Evolutionary conservation across 768 basidiomycete species (phyloP), one percentile per base, ranked within the genome.

Genomic region (Serendipita sp.): DNA sequence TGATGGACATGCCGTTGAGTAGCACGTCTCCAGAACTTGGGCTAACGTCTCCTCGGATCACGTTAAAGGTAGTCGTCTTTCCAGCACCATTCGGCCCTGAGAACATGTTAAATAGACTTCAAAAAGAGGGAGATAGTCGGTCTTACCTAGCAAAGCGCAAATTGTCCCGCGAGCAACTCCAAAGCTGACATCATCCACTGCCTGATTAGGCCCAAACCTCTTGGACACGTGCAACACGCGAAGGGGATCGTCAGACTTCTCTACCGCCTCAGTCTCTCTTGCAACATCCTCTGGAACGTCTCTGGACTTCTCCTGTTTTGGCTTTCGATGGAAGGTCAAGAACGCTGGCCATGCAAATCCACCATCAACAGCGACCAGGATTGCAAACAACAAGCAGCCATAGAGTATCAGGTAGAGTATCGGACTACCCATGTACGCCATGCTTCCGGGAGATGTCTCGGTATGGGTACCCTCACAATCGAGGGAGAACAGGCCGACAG

Each of bases 41-140:
- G 32, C 81, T 71, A 35, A 86, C 75, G 68, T 88, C 83, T 0
- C 86, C 86, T 30, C 86, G 84, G 66, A 91, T 89, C 70, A 88
- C 72, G 28, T 88, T 87, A 73, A 90, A 88, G 0, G 84, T 85
- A 0, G 89, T 89, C 10, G 86, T 89, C 73, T 90, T 90, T 0
- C 89, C 88, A 45, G 58, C 54, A 35, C 8, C 48, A 51, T 51
- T 51, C 8, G 48, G 48, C 30, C 48, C 48, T 51, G 48, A 51
- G 48, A 51, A 16, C 8, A 8, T n/a, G n/a, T 18, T 8, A 51
- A 18, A 7, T 51, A 51, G 45, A 46, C 18, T 46, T 46, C 18
- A 24, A 24, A 24, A 24, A 24, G 24, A 24, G 45, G 45, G 45
- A 1, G 45, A 11, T 13, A 46, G 30, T 8, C 5, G 30, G 48